Base-by-base conservation (phyloP, 441 rosid species). In the Croton laevigatus region DNA sequence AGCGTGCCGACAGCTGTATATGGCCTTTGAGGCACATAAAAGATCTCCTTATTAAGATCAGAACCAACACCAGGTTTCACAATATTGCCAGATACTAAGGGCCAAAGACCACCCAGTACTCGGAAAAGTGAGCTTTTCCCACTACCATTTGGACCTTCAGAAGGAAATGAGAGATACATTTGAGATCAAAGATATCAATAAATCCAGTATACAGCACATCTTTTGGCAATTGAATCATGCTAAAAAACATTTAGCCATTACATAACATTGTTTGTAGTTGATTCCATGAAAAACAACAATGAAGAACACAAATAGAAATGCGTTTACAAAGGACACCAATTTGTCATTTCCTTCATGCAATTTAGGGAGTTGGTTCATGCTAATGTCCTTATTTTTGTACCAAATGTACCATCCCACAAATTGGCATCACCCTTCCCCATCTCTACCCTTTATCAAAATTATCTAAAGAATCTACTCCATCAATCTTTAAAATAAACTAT, bases 111-210 rank as follows among this genome's bases (percentile, higher is more conserved):
- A 78, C 99, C 98, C 71, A 96, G 82, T 79, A 96, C 99, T 67
- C 99, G 93, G 79, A 96, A 96, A 75, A 96, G 99, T 22, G 99
- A 96, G 83, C 99, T 96, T 84, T 96, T 96, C 70, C 99, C 99
- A 76, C 98, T 96, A 59, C 99, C 99, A 80, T 96, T 96, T 62
- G 99, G 99, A 81, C 99, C 99, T 96, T 78, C 78, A 75, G 71
- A 20, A 80, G 66, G 84, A 81, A 75, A 64, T 52, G 73, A 71
- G 45, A 57, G 14, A 57, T 40, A 51, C 8, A 49, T 34, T 48
- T 69, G 40, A 52, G 5, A 70, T 3, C 6, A 11, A 64, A 66
- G 38, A 60, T 46, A 49, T 22, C 2, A 32, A 59, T 16, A 58
- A 19, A 64, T 19, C 8, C 22, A 70, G 6, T 11, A 16, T 38